These are phyloP conservation scores for Trametes versicolor DNA, from an alignment of 1,284 basidiomycete genomes.

Conservation along the genomic window DNA sequence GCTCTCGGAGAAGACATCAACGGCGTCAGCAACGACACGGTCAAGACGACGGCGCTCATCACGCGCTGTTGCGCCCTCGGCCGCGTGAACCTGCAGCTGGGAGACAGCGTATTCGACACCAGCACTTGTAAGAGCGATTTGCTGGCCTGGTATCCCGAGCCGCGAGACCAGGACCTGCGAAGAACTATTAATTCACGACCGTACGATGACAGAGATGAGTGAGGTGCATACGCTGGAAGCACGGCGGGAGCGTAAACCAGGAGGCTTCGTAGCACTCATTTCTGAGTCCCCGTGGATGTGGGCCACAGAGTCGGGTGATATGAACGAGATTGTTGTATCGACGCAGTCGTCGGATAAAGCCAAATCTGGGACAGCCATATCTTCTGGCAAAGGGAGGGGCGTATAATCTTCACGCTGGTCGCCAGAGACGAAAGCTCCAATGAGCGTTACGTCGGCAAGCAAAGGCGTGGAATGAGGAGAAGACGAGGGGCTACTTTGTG, in stretches of 20 bases:
- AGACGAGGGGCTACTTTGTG: not conserved
- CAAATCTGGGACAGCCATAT: not conserved
- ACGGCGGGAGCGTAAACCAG: constrained; percentile 4
- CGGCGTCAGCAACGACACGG: constrained; percentile 1
- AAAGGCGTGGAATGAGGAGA: not conserved
- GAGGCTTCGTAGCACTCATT: not conserved
- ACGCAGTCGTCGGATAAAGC: not conserved
- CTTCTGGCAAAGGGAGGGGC: not conserved
- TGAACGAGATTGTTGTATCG: not conserved
- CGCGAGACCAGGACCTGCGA: constrained; percentile 15
- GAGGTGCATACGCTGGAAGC: constrained; percentile 2
- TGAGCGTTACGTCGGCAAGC: not conserved
- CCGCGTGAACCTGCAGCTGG: not conserved
- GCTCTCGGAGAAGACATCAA: constrained; percentile 12
- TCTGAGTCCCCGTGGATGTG: not conserved
- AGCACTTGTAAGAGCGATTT: constrained; percentile 15
- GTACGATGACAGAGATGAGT: not conserved
- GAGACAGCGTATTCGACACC: constrained; percentile 22
- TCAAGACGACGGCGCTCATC: constrained; percentile 6
- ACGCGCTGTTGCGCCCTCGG: not conserved
- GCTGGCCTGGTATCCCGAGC: constrained; percentile 15
- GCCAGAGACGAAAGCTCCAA: not conserved
- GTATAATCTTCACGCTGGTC: not conserved
- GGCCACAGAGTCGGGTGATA: not conserved
- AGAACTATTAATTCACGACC: not conserved